phyloP scores from a whole-genome alignment of 1,284 basidiomycete species.

The Wallemia ichthyophaga region DNA sequence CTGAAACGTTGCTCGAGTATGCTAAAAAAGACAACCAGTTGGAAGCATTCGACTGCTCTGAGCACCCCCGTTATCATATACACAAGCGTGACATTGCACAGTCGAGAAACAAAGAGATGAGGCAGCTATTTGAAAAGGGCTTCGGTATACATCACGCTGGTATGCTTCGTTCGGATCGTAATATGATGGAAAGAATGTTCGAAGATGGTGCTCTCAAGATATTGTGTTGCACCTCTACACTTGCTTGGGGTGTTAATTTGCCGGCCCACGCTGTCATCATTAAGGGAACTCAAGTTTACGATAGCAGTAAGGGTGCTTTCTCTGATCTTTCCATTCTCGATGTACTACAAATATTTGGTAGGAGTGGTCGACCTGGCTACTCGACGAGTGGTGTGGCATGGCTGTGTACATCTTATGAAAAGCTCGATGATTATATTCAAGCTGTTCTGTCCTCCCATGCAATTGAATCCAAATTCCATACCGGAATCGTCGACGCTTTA shows the following conservation, averaged over 20 bases:
- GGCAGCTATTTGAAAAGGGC: slow-evolving; percentile 63
- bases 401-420: slow-evolving; percentile 82
- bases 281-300: slow-evolving; percentile 93
- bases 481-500: slow-evolving; percentile 64
- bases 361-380: slow-evolving; percentile 84
- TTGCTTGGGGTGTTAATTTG: slow-evolving; percentile 98
- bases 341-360: slow-evolving; percentile 74
- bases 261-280: slow-evolving; percentile 59
- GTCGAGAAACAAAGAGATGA: slow-evolving; percentile 88
- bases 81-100: slow-evolving; percentile 49
- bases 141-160: slow-evolving; percentile 98
- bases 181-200: slow-evolving; percentile 87
- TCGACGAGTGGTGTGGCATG: slow-evolving; percentile 89
- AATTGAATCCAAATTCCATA: slow-evolving; percentile 85
- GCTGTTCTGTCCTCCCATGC: slow-evolving; percentile 30
- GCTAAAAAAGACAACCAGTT: slow-evolving; percentile 38
- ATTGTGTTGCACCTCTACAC: slow-evolving; percentile 85
- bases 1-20: slow-evolving; percentile 52
- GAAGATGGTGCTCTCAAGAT: slow-evolving; percentile 79
- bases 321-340: slow-evolving; percentile 83
- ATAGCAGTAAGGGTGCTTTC: slow-evolving; percentile 59
- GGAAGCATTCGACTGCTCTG: slow-evolving; percentile 48
- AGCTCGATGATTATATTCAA: slow-evolving; percentile 29
- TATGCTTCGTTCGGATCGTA: slow-evolving; percentile 81
- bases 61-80: slow-evolving; percentile 40